Conservation (phyloP, 1,284 basidiomycete genomes). For the Moesziomyces antarcticus region DNA sequence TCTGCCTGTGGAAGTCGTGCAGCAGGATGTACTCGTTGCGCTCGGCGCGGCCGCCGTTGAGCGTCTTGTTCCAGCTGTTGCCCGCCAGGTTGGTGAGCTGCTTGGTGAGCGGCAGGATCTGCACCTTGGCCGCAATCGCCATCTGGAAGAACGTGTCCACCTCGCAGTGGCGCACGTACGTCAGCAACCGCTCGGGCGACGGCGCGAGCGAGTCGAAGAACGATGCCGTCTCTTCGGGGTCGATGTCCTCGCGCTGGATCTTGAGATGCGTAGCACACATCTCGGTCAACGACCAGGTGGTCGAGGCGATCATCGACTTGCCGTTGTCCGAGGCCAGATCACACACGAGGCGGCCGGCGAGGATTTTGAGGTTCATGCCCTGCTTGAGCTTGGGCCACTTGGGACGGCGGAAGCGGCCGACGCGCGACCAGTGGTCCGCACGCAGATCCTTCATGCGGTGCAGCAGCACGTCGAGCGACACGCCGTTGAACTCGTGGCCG, state of each 20-base stretch:
- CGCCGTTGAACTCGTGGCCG: conserved; percentile 94
- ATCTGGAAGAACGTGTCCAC: conserved; percentile 95
- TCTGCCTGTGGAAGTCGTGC: conserved; percentile 95
- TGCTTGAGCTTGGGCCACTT: conserved; percentile 80
- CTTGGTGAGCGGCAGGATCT: conserved; percentile 86
- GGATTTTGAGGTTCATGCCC: conserved; percentile 83
- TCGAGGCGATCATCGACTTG: conserved; percentile 80
- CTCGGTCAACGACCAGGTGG: conserved; percentile 95
- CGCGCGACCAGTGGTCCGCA: conserved; percentile 87
- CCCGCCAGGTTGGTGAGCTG: conserved; percentile 97
- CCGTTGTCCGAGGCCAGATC: conserved; percentile 94
- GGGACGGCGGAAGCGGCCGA: conserved; percentile 89
- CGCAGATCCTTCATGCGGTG: conserved; percentile 83
- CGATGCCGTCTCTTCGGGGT: conserved; percentile 89
- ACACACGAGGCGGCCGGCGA: conserved; percentile 87
- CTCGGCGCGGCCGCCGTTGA: conserved; percentile 83
- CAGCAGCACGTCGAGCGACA: conserved; percentile 88
- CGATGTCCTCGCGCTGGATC: conserved; percentile 75
- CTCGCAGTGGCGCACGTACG: conserved; percentile 90
- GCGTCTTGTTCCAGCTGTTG: conserved; percentile 80
- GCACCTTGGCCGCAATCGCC: conserved; percentile 91
- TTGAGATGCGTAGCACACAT: conserved; percentile 84
- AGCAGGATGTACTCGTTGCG: conserved; percentile 99
- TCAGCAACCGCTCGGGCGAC: conserved; percentile 81
- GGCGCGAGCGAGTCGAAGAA: conserved; percentile 88